Evolutionary conservation across 1,284 basidiomycete species (phyloP).

Genomic region (Leccinum colubrinum): DNA sequence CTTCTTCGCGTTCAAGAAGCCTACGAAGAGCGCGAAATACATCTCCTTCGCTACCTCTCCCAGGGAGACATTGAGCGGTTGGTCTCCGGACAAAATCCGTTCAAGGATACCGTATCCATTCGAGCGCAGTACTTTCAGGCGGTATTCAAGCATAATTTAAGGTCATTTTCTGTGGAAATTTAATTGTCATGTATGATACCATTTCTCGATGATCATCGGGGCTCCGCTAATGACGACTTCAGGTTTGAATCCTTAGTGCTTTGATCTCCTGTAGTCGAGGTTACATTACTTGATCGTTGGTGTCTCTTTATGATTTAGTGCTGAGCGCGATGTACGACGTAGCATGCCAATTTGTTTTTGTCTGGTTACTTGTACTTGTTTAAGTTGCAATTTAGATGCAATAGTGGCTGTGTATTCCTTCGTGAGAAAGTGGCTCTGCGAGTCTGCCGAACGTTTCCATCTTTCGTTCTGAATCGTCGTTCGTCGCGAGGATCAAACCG

Average conservation of each 20-base stretch:
- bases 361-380: background rate
- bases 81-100: background rate
- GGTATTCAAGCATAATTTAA: background rate
- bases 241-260: background rate
- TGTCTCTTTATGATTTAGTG: too few relatives aligned
- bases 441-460: too few relatives aligned
- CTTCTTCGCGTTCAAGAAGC: background rate
- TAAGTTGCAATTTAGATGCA: background rate
- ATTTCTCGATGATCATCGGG: background rate
- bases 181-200: background rate
- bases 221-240: background rate
- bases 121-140: background rate
- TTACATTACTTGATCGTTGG: too few relatives aligned
- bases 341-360: background rate
- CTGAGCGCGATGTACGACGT: too few relatives aligned
- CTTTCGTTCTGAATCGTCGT: too few relatives aligned
- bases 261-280: too few relatives aligned
- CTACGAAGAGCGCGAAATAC: background rate
- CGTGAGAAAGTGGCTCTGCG: too few relatives aligned
- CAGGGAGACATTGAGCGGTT: background rate
- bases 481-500: too few relatives aligned
- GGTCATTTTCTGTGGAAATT: background rate
- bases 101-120: background rate
- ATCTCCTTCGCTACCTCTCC: background rate
- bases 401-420: too few relatives aligned